A percentile compares a stretch with the other conserved stretches of the same genome.
phyloP scores from a whole-genome alignment of 306 rosid species.

The Citrullus amarus region DNA sequence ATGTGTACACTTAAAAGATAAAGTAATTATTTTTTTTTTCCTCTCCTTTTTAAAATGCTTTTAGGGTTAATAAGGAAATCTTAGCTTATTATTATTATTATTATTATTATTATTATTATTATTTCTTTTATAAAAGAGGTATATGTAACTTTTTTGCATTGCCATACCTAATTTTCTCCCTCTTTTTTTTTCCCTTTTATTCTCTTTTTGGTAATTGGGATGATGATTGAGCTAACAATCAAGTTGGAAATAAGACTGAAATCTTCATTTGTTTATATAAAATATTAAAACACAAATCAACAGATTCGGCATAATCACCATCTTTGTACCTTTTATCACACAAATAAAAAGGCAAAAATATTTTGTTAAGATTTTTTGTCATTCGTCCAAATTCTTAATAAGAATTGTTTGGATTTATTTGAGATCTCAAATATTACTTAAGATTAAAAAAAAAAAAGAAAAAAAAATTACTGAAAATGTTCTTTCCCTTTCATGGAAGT shows the following conservation, averaged over 20 bases:
- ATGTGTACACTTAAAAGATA: background rate
- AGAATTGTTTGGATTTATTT: too few relatives aligned
- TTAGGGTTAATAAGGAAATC: background rate
- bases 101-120: too few relatives aligned
- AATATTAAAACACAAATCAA: background rate
- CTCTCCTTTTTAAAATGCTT: background rate
- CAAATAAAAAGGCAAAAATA: background rate
- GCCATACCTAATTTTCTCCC: slow-evolving; percentile 1
- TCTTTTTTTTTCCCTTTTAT: background rate
- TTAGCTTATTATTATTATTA: background rate
- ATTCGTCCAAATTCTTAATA: too few relatives aligned
- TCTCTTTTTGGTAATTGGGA: background rate
- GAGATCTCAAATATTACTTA: too few relatives aligned
- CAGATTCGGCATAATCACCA: background rate
- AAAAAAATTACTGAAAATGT: too few relatives aligned
- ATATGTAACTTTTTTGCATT: background rate
- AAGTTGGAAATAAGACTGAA: background rate
- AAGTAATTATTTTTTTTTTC: background rate
- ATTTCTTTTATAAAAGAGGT: background rate
- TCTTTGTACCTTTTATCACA: background rate
- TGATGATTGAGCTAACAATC: background rate
- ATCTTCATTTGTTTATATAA: background rate
- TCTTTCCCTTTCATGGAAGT: too few relatives aligned
- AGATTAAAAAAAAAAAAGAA: too few relatives aligned
- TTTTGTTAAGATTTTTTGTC: too few relatives aligned